A percentile compares a stretch with the other conserved stretches of the same genome.
phyloP scores from a whole-genome alignment of 116 monocot species.

The Phalaenopsis hybrid region DNA sequence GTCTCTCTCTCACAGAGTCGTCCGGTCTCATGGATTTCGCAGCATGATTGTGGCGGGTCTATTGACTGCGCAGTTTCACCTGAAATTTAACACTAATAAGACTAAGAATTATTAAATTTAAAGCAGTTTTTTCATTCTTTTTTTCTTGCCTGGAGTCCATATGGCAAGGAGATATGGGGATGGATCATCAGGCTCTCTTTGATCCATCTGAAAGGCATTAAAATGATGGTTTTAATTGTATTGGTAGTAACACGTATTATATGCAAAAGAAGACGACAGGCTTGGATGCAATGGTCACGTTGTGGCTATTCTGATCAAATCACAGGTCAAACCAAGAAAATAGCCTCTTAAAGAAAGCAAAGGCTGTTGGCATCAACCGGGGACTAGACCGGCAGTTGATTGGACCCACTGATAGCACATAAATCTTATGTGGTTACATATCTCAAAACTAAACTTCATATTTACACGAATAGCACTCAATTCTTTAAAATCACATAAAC shows the following conservation, averaged over 20 bases:
- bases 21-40: constrained; percentile 3
- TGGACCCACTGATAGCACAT: too few relatives aligned
- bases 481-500: too few relatives aligned
- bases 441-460: too few relatives aligned
- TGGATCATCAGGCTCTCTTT: constrained; percentile 43
- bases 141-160: constrained; percentile 35
- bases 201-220: constrained; percentile 23
- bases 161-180: constrained; percentile 35
- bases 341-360: neutral
- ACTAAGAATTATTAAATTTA: neutral
- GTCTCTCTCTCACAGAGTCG: constrained; percentile 16
- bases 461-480: too few relatives aligned
- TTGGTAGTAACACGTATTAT: neutral
- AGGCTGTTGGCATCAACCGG: neutral
- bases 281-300: neutral
- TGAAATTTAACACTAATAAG: constrained; percentile 1
- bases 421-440: too few relatives aligned
- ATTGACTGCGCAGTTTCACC: constrained; percentile 23
- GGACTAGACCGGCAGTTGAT: too few relatives aligned
- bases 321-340: neutral
- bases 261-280: neutral
- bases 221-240: neutral
- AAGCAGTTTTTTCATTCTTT: neutral
- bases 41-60: constrained; percentile 12
- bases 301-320: neutral